phyloP scores from a whole-genome alignment of 257 asterid species.

The Rehmannia glutinosa region DNA sequence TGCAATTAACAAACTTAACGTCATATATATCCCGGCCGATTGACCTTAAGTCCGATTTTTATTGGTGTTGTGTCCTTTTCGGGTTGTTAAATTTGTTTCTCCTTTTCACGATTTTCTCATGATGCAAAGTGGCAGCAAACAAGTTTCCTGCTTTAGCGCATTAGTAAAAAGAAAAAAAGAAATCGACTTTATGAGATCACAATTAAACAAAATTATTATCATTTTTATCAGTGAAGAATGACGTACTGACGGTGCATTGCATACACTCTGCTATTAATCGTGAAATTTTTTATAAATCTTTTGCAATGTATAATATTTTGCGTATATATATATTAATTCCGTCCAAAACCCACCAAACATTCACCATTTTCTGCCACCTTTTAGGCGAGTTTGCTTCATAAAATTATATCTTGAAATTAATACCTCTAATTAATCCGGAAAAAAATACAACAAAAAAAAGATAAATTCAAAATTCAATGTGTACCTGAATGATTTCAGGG shows the following conservation, averaged over 20 bases:
- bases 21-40: too few species aligned
- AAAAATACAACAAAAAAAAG: neutral
- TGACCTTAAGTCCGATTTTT: too few species aligned
- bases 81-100: slow-evolving; percentile 43
- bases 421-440: neutral
- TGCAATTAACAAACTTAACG: slow-evolving; percentile 22
- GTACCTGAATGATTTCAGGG: slow-evolving; percentile 48
- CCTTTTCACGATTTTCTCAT: slow-evolving; percentile 45
- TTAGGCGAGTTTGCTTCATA: too few species aligned
- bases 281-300: too few species aligned
- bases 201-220: too few species aligned
- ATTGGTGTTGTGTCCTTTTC: slow-evolving; percentile 18
- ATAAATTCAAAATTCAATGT: too few species aligned
- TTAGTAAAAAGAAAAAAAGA: slow-evolving; percentile 10
- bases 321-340: too few species aligned
- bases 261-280: too few species aligned
- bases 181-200: slow-evolving; percentile 27
- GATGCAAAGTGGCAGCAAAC: slow-evolving; percentile 27
- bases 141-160: slow-evolving; percentile 26
- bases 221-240: too few species aligned
- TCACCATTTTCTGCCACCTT: neutral
- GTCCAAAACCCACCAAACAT: neutral
- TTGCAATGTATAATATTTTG: too few species aligned
- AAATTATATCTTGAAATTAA: too few species aligned
- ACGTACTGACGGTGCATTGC: too few species aligned